These are phyloP conservation scores for Striga asiatica DNA, from an alignment of 257 asterid genomes.

Conservation along the genomic window DNA sequence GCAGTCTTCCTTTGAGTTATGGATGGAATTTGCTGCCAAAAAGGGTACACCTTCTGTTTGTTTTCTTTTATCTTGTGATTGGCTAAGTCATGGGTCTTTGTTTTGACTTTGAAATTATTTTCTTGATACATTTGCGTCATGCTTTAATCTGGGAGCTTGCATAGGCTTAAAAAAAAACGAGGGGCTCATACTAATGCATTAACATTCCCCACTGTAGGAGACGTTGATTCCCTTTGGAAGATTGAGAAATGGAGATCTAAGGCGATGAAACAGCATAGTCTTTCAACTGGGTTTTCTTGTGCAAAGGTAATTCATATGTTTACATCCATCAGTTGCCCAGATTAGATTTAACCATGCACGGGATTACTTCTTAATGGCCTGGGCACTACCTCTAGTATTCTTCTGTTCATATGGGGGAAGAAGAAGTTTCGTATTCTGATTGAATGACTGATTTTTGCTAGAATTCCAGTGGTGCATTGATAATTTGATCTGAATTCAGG, in stretches of 20 bases:
- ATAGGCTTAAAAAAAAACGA: not conserved
- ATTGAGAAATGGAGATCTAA: constrained; percentile 72
- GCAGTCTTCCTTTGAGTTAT: constrained; percentile 51
- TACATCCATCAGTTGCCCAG: not conserved
- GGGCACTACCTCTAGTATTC: too few relatives aligned
- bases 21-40: constrained; percentile 88
- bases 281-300: constrained; percentile 81
- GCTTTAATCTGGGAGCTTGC: constrained; percentile 1
- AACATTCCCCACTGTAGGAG: constrained; percentile 40
- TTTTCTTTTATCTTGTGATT: not conserved
- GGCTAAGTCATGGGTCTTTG: not conserved
- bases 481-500: not conserved
- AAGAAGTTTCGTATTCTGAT: too few relatives aligned
- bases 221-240: constrained; percentile 72
- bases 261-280: constrained; percentile 55
- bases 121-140: not conserved
- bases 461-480: not conserved
- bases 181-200: constrained; percentile 1
- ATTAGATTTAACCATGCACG: not conserved
- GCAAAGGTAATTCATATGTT: constrained; percentile 59
- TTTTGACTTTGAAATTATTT: not conserved
- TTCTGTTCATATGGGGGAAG: too few relatives aligned
- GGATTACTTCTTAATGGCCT: not conserved
- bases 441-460: too few relatives aligned
- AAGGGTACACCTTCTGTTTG: constrained; percentile 33